phyloP scores from a whole-genome alignment of 192 early-diverging fungal species.

The Coemansia sp. region DNA sequence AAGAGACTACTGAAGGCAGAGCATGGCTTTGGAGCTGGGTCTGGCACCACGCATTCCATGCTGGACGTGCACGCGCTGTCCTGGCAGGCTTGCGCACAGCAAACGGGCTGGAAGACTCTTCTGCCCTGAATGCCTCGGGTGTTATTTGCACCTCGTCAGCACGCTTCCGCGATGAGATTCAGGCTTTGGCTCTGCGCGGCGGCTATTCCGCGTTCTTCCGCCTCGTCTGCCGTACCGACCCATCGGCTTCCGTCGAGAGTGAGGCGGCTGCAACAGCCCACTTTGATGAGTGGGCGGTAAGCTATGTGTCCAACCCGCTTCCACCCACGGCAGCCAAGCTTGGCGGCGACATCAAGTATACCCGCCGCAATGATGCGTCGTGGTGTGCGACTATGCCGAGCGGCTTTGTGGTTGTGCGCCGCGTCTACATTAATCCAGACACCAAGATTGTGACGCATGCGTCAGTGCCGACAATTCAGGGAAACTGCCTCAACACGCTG shows the following conservation, averaged over 20 bases:
- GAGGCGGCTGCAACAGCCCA: background rate
- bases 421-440: slow-evolving; percentile 5
- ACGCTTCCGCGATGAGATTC: slow-evolving; percentile 35
- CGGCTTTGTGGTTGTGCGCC: slow-evolving; percentile 34
- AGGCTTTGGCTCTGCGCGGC: slow-evolving; percentile 31
- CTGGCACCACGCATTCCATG: slow-evolving; percentile 10
- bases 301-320: slow-evolving; percentile 10
- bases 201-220: slow-evolving; percentile 38
- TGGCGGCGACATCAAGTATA: slow-evolving; percentile 23
- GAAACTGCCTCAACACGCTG: slow-evolving; percentile 72
- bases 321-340: slow-evolving; percentile 9
- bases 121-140: background rate
- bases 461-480: slow-evolving; percentile 30
- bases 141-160: slow-evolving; percentile 11
- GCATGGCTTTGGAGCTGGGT: slow-evolving; percentile 21
- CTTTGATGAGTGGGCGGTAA: slow-evolving; percentile 20
- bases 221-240: background rate
- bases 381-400: slow-evolving; percentile 40
- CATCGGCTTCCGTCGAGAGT: background rate
- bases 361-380: slow-evolving; percentile 22
- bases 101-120: background rate
- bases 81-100: slow-evolving; percentile 20
- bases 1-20: background rate
- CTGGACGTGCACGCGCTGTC: slow-evolving; percentile 15
- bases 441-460: slow-evolving; percentile 15